These are phyloP conservation scores for Malus hybrid DNA, from an alignment of 331 rosid species.

Conservation along the genomic window DNA sequence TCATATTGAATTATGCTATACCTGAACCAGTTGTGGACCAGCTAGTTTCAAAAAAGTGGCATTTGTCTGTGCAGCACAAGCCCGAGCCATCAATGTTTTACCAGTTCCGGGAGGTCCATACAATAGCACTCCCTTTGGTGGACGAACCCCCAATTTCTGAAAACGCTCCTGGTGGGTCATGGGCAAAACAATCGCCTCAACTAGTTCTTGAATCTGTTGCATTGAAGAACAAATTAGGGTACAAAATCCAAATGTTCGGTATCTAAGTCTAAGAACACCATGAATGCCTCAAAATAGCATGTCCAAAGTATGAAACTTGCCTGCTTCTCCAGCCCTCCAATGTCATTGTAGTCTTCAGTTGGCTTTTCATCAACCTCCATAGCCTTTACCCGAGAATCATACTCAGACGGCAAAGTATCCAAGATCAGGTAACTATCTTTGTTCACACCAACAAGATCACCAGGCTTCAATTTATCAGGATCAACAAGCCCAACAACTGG, in stretches of 20 bases:
- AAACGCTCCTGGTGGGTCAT: slow-evolving; percentile 96
- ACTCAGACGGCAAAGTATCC: slow-evolving; percentile 89
- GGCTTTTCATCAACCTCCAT: slow-evolving; percentile 99
- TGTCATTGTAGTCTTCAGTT: slow-evolving; percentile 81
- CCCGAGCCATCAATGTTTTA: slow-evolving; percentile 97
- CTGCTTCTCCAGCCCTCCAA: slow-evolving; percentile 94
- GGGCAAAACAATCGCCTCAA: slow-evolving; percentile 95
- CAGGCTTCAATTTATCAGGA: slow-evolving; percentile 83
- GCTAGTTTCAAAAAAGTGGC: slow-evolving; percentile 95
- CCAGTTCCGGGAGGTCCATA: slow-evolving; percentile 99
- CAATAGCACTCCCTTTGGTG: slow-evolving; percentile 94
- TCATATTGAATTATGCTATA: slow-evolving; percentile 2
- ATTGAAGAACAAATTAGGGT: not conserved
- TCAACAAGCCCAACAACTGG: slow-evolving; percentile 97
- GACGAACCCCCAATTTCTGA: slow-evolving; percentile 91
- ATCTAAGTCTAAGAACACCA: not conserved
- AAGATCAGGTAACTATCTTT: slow-evolving; percentile 86
- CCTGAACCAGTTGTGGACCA: slow-evolving; percentile 98
- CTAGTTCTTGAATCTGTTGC: slow-evolving; percentile 86
- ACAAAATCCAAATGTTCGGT: not conserved
- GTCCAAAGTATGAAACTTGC: slow-evolving; percentile 21
- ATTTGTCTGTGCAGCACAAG: slow-evolving; percentile 98
- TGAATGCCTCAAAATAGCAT: not conserved
- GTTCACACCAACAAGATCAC: slow-evolving; percentile 93
- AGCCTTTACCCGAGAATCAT: slow-evolving; percentile 92